Conservation (phyloP, 2,329 filamentous ascomycete species). For the Fusarium transvaalense region DNA sequence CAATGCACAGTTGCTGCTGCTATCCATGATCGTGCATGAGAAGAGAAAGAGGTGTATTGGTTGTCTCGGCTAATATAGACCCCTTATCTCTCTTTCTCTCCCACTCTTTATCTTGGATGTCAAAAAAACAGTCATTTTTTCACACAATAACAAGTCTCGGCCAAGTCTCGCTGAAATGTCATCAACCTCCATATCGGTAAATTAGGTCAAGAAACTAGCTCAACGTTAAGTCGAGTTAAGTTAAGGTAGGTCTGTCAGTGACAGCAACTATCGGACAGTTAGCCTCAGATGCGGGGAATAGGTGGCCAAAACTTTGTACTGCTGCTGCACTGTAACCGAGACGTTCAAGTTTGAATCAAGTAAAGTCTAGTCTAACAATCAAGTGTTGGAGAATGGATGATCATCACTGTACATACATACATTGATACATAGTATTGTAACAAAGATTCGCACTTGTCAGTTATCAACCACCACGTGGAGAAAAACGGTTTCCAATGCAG, state of each 20-base stretch:
- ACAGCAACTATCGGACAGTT: not conserved
- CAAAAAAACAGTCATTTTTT: not conserved
- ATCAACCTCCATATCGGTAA: not conserved
- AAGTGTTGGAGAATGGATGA: not conserved
- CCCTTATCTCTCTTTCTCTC: not conserved
- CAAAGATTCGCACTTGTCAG: not conserved
- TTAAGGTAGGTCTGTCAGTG: not conserved
- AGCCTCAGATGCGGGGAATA: not conserved
- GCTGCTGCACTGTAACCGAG: not conserved
- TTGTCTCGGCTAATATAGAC: constrained; percentile 16
- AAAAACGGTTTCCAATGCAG: not conserved
- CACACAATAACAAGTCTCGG: not conserved
- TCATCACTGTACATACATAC: not conserved
- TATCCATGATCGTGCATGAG: not conserved
- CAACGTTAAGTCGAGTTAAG: not conserved
- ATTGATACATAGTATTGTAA: too few relatives aligned
- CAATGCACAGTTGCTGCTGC: too few relatives aligned
- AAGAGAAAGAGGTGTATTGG: constrained; percentile 1
- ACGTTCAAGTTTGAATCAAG: not conserved
- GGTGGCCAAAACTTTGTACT: not conserved
- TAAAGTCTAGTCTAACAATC: not conserved
- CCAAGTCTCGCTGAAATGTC: not conserved
- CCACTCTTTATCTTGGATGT: not conserved
- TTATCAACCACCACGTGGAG: not conserved
- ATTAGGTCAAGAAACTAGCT: not conserved